Base-by-base conservation (phyloP, 1,139 yeast species). In the Nakaseomyces sp. region DNA sequence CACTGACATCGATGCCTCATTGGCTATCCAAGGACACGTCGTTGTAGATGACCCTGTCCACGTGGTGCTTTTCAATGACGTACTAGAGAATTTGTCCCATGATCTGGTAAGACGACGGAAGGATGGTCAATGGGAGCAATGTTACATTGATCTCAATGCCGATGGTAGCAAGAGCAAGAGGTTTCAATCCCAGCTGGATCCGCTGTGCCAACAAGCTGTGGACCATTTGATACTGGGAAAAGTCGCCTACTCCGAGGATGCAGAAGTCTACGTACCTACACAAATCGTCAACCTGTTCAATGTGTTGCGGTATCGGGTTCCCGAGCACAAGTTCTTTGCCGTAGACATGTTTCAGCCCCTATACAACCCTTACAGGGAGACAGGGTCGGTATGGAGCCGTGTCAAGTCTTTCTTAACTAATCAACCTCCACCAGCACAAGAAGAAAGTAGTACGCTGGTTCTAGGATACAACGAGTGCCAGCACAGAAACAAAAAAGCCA, bases 31-130 rank as follows among this genome's bases (percentile, higher is more conserved):
- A 13, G 25, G 32, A 5, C 18, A 17, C 13, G 19, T 36, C 18
- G 32, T 29, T 10, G 36, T 56, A 5, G 55, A 56, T 31, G 64
- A 59, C 43, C 64, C 64, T 3, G 56, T 58, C 3, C 56, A 56
- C 39, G 48, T 58, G 20, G 28, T 59, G 12, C 48, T 60, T 50
- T 42, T 58, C 15, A 53, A 59, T 45, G 64, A 59, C 47, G 49
- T 60, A 5, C 32, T 59, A 3, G 49, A 51, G 42, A 47, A 57
- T 37, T 45, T 54, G 2, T 42, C 62, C 1, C 61, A 58, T 36
- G 64, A 59, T 46, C 37, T 56, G 17, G 57, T 60, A 9, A 22
- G 24, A 9, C 6, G 24, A 2, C 46, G 45, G 29, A 45, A 48
- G 4, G 30, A 33, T 43, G 38, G 37, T 37, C 2, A 39, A 30